Percentiles rank a stretch among this genome's conserved stretches.
phyloP scores from a whole-genome alignment of 345 rosid genomes.

The Kernera saxatilis region DNA sequence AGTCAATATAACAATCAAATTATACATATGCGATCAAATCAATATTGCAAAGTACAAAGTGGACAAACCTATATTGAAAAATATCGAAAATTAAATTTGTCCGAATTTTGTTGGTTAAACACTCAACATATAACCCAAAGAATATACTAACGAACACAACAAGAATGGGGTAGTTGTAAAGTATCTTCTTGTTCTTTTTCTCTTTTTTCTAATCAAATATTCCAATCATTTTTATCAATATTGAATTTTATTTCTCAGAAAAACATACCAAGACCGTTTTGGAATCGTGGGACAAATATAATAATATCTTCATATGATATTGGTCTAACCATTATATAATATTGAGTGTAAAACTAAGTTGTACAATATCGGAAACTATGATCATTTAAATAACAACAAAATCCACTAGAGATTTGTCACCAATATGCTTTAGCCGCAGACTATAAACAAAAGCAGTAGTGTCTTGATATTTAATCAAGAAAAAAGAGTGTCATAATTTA shows the following conservation, averaged over 20 bases:
- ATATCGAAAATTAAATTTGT: neutral
- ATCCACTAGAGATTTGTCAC: constrained; percentile 9
- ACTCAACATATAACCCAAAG: neutral
- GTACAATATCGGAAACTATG: neutral
- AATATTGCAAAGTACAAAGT: too few relatives aligned
- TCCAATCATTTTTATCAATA: constrained; percentile 8
- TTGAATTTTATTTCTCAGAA: neutral
- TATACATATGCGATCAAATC: too few relatives aligned
- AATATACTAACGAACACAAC: neutral
- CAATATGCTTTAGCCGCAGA: neutral
- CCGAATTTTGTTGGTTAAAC: neutral
- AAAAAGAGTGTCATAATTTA: neutral
- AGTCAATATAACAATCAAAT: too few relatives aligned
- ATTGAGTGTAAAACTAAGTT: neutral
- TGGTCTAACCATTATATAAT: neutral
- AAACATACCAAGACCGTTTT: neutral
- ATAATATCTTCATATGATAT: neutral
- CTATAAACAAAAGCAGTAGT: neutral
- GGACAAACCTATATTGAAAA: neutral
- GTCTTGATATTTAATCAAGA: neutral
- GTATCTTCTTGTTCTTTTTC: constrained; percentile 8
- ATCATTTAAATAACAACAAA: neutral
- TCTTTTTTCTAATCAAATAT: neutral
- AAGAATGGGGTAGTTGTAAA: constrained; percentile 15
- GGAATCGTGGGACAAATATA: constrained; percentile 16